These are phyloP conservation scores for Syzygium aqueum DNA, from an alignment of 345 rosid genomes.

Conservation along the genomic window DNA sequence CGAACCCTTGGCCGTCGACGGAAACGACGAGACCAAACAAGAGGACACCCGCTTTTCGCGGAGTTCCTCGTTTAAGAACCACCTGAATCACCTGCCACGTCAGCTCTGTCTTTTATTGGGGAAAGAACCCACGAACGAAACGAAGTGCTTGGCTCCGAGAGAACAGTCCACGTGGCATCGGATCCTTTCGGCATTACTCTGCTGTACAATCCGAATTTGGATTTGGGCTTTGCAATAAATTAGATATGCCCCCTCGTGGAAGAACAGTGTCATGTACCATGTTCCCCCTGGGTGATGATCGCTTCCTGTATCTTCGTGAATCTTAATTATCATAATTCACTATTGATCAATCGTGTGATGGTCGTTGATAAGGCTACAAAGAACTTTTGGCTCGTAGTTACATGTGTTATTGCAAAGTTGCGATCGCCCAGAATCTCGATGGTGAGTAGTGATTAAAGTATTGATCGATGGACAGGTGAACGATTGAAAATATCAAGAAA, in stretches of 20 bases:
- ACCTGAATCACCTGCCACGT: neutral
- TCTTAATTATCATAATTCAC: too few relatives aligned
- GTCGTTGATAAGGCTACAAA: neutral
- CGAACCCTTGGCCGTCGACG: neutral
- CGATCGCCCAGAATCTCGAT: neutral
- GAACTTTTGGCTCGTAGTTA: accelerated
- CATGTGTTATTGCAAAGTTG: neutral
- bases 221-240: neutral
- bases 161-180: neutral
- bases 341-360: neutral
- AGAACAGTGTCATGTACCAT: neutral
- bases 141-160: too few relatives aligned
- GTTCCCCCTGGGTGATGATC: neutral
- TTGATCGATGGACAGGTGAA: neutral
- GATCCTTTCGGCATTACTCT: neutral
- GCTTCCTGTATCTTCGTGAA: neutral
- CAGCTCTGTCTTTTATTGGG: neutral
- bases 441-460: neutral
- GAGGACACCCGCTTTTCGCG: neutral
- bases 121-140: too few relatives aligned
- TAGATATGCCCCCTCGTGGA: neutral
- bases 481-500: neutral
- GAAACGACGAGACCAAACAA: neutral
- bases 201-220: neutral
- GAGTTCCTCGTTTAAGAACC: neutral